phyloP scores from a whole-genome alignment of 169 alveolate species.

The Cryptosporidium canis region DNA sequence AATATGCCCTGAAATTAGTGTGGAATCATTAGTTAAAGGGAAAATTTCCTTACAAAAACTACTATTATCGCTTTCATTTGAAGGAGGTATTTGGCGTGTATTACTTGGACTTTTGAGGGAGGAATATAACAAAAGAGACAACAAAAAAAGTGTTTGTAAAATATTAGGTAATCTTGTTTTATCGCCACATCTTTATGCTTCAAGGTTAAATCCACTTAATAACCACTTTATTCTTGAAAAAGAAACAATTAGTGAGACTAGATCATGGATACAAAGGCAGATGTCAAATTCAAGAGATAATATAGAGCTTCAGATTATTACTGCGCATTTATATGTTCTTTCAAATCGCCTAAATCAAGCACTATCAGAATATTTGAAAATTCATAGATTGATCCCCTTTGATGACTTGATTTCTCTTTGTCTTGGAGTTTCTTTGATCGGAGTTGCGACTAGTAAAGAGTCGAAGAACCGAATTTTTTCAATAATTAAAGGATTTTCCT shows the following conservation, averaged over 20 bases:
- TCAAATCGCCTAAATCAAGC: conserved; percentile 61
- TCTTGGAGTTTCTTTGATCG: conserved; percentile 32
- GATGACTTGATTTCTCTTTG: conserved; percentile 49
- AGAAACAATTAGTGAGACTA: conserved; percentile 61
- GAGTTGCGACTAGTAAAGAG: conserved; percentile 47
- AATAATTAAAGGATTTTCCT: conserved; percentile 60
- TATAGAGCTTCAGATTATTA: conserved; percentile 16
- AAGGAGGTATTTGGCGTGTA: conserved; percentile 69
- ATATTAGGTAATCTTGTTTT: conserved; percentile 19
- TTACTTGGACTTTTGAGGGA: conserved; percentile 43
- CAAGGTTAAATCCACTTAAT: neutral
- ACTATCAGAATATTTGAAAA: conserved; percentile 25
- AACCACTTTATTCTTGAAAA: conserved; percentile 20
- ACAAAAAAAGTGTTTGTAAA: conserved; percentile 24
- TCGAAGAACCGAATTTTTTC: conserved; percentile 31
- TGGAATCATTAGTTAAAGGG: conserved; percentile 3
- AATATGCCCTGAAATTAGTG: conserved; percentile 32
- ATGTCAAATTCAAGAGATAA: conserved; percentile 2
- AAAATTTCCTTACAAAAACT: conserved; percentile 19
- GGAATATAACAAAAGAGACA: conserved; percentile 33
- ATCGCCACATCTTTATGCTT: conserved; percentile 28
- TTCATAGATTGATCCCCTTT: conserved; percentile 28
- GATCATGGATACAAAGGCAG: conserved; percentile 73
- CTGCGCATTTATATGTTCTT: conserved; percentile 56
- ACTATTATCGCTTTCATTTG: conserved; percentile 33